Conservation (phyloP, 129 eudicot genomes). For the Flaveria sonorensis region DNA sequence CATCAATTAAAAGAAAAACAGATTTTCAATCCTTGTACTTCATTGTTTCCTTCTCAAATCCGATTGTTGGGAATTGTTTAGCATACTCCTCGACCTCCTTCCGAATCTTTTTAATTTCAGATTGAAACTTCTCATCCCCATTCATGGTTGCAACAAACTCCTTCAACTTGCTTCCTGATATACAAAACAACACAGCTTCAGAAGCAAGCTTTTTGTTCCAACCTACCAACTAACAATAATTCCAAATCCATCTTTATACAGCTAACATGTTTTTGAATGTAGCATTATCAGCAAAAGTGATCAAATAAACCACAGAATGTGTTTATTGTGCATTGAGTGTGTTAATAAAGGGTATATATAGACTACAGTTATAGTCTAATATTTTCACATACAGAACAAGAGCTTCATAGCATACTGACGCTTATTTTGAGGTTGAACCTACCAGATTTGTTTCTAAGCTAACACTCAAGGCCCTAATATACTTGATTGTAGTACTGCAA, state of each 20-base stretch:
- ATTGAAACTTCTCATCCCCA: conserved; percentile 31
- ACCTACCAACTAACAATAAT: too few relatives aligned
- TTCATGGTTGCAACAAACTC: conserved; percentile 64
- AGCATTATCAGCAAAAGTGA: too few relatives aligned
- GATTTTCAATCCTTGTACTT: conserved; percentile 56
- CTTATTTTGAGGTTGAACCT: conserved; percentile 16
- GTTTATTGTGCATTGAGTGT: too few relatives aligned
- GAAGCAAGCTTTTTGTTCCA: neutral
- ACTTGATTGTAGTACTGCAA: neutral
- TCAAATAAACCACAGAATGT: neutral
- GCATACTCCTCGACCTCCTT: conserved; percentile 81
- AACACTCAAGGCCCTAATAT: neutral
- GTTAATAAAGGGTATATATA: too few relatives aligned
- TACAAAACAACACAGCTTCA: conserved; percentile 3
- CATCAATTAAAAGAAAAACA: too few relatives aligned
- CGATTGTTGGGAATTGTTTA: conserved; percentile 94
- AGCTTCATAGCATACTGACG: neutral
- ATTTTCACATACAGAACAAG: neutral
- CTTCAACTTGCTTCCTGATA: conserved; percentile 88
- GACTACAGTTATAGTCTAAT: too few relatives aligned
- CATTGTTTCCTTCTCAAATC: conserved; percentile 97
- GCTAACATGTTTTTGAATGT: too few relatives aligned
- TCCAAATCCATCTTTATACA: too few relatives aligned
- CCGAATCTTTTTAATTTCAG: conserved; percentile 85
- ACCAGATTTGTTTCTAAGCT: neutral